phyloP scores from a whole-genome alignment of 2,329 filamentous ascomycete species.

The Cladophialophora chaetospira region DNA sequence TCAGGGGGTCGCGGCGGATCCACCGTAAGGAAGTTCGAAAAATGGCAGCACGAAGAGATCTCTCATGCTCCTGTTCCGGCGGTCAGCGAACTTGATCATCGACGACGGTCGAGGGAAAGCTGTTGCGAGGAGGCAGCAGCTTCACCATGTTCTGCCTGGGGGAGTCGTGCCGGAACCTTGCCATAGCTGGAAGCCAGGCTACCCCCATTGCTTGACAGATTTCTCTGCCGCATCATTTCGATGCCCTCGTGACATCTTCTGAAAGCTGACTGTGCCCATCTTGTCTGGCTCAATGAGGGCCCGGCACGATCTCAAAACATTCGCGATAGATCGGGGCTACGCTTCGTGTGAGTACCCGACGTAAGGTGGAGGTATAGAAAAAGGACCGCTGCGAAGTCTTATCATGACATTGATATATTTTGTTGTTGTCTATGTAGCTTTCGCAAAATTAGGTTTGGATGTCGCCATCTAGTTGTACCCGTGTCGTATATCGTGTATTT shows the following conservation, averaged over 20 bases:
- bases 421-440: conserved; percentile 23
- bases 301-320: conserved; percentile 15
- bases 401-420: conserved; percentile 15
- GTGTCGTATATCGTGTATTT: conserved; percentile 22
- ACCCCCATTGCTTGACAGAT: conserved; percentile 15
- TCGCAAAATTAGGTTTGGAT: conserved; percentile 23
- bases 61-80: conserved; percentile 13
- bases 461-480: conserved; percentile 21
- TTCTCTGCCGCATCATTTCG: conserved; percentile 16
- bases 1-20: conserved; percentile 16
- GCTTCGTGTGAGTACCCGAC: conserved; percentile 13
- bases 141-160: conserved; percentile 18
- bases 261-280: conserved; percentile 15
- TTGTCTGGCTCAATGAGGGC: conserved; percentile 12
- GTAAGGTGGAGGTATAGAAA: conserved; percentile 13
- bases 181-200: conserved; percentile 18
- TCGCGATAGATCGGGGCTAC: conserved; percentile 16
- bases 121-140: conserved; percentile 13
- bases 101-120: conserved; percentile 16
- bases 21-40: conserved; percentile 18
- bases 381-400: conserved; percentile 3
- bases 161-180: conserved; percentile 14
- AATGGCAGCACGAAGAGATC: conserved; percentile 20
- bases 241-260: conserved; percentile 18
- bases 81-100: conserved; percentile 17